Evolutionary conservation across 495 filamentous ascomycete genomes (phyloP).

Genomic region (Penicillium fimorum): DNA sequence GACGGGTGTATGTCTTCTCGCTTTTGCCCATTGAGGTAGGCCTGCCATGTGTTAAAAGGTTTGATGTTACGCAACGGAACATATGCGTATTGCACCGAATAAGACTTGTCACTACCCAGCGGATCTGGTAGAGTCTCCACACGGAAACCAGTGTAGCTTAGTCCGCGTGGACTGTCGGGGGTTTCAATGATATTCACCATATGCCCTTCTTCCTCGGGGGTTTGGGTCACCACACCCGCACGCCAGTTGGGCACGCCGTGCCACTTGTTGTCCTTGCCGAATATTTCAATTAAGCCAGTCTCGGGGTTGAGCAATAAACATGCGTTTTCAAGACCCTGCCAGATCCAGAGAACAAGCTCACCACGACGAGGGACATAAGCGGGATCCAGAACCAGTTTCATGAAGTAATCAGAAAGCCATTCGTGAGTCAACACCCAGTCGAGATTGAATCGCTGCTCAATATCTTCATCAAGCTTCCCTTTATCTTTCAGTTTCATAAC

Average conservation of each 20-base stretch:
- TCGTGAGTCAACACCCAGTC: constrained; percentile 53
- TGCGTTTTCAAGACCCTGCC: constrained; percentile 28
- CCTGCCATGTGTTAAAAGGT: constrained; percentile 52
- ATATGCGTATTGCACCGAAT: constrained; percentile 53
- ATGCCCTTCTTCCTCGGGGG: constrained; percentile 40
- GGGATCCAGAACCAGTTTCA: constrained; percentile 40
- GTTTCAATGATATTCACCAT: constrained; percentile 45
- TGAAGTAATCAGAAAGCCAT: constrained; percentile 34
- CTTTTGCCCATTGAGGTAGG: constrained; percentile 40
- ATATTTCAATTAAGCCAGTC: constrained; percentile 33
- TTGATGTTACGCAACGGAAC: constrained; percentile 53
- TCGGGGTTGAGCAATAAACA: constrained; percentile 37
- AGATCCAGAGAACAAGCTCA: constrained; percentile 58
- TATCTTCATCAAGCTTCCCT: constrained; percentile 38
- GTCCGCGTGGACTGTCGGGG: constrained; percentile 33
- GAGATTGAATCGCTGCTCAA: constrained; percentile 48
- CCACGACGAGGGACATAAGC: constrained; percentile 55
- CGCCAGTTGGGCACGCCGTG: constrained; percentile 50
- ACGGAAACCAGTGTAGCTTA: constrained; percentile 58
- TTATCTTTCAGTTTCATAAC: constrained; percentile 47
- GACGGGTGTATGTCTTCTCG: constrained; percentile 51
- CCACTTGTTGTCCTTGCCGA: constrained; percentile 26
- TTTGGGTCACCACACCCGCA: constrained; percentile 54
- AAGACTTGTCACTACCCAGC: constrained; percentile 48
- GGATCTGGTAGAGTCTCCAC: constrained; percentile 56